Conservation (phyloP, 768 basidiomycete species). For the Lactarius deliciosus region DNA sequence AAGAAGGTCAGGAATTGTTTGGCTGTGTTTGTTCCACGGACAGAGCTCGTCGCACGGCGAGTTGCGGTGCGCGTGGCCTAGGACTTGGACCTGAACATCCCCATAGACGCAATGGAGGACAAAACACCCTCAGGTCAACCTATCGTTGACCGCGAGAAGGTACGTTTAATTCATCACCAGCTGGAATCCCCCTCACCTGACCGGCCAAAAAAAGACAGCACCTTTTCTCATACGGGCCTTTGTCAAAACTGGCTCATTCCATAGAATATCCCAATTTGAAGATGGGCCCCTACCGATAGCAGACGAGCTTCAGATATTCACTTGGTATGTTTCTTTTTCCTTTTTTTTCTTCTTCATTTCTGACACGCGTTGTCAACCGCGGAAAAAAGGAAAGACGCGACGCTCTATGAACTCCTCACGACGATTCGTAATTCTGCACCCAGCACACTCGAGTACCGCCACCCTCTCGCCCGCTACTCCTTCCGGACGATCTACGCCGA, state of each 20-base stretch:
- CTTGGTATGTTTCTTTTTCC: constrained; percentile 52
- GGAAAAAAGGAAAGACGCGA: constrained; percentile 71
- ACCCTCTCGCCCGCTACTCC: constrained; percentile 78
- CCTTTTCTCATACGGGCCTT: constrained; percentile 84
- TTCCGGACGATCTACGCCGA: constrained; percentile 83
- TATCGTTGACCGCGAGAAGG: constrained; percentile 59
- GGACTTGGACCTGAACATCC: background rate
- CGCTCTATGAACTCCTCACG: constrained; percentile 74
- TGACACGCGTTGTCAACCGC: background rate
- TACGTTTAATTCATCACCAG: constrained; percentile 26
- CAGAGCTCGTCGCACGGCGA: background rate
- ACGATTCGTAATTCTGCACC: constrained; percentile 74
- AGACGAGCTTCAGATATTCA: constrained; percentile 81
- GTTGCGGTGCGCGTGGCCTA: background rate
- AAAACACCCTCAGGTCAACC: constrained; percentile 47
- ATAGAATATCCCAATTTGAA: constrained; percentile 71
- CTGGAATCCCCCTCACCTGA: background rate
- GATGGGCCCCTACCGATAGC: constrained; percentile 73
- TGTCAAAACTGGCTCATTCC: constrained; percentile 78
- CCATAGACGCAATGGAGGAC: constrained; percentile 36
- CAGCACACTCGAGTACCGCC: constrained; percentile 66
- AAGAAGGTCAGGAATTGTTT: constrained; percentile 4
- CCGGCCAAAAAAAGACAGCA: constrained; percentile 51
- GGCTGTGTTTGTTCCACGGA: constrained; percentile 10
- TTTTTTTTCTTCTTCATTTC: background rate